Evolutionary conservation across 257 asterid genomes (phyloP).

Genomic region (Echium plantagineum): DNA sequence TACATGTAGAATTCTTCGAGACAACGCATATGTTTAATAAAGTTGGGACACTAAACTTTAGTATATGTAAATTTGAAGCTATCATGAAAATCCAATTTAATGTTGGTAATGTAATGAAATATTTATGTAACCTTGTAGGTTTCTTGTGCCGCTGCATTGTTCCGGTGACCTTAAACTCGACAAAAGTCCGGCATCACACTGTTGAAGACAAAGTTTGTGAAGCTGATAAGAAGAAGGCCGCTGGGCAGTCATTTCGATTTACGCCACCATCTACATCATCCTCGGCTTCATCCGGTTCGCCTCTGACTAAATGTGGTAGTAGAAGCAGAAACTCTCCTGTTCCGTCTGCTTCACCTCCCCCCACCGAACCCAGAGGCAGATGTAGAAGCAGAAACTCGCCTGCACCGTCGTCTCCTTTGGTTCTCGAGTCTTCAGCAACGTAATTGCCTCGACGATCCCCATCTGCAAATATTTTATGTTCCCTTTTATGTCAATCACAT

Average conservation of each 20-base stretch:
- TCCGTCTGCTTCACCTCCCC: background rate
- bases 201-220: conserved; percentile 46
- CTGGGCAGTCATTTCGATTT: conserved; percentile 31
- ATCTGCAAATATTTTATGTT: background rate
- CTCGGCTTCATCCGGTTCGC: conserved; percentile 26
- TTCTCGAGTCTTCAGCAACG: conserved; percentile 15
- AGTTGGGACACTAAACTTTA: background rate
- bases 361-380: conserved; percentile 17
- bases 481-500: background rate
- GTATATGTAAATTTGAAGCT: too few species aligned
- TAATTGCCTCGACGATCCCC: background rate
- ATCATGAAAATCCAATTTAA: too few species aligned
- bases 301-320: conserved; percentile 21
- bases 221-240: conserved; percentile 39
- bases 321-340: conserved; percentile 17
- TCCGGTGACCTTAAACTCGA: conserved; percentile 50
- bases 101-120: too few species aligned
- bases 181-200: conserved; percentile 41
- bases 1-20: background rate
- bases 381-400: conserved; percentile 5
- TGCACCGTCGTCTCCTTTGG: conserved; percentile 28
- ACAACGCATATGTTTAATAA: background rate
- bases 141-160: conserved; percentile 60
- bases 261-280: conserved; percentile 35
- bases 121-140: conserved; percentile 23